These are phyloP conservation scores for Suzukiozyma palmioleophila DNA, from an alignment of 1,139 yeast species.

Conservation along the genomic window DNA sequence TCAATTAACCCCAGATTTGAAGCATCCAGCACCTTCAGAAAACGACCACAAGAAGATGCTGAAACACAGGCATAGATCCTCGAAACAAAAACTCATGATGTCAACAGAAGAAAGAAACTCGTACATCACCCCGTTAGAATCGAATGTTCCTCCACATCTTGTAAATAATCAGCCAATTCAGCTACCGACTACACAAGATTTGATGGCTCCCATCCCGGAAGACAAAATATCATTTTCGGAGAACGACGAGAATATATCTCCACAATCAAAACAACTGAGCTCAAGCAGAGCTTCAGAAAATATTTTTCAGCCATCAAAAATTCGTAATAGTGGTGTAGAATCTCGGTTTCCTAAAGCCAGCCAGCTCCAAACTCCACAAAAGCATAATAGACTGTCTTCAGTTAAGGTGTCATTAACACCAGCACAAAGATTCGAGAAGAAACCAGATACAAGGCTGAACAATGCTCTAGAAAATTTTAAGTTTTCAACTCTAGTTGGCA, in stretches of 20 bases:
- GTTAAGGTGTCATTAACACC: slow-evolving; percentile 50
- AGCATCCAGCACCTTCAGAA: not conserved
- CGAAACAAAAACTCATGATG: too few species aligned
- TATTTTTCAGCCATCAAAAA: slow-evolving; percentile 1
- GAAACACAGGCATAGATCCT: too few species aligned
- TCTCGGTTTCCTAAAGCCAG: slow-evolving; percentile 5
- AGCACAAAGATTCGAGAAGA: slow-evolving; percentile 47
- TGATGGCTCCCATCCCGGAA: slow-evolving; percentile 1
- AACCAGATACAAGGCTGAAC: slow-evolving; percentile 32
- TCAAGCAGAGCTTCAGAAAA: slow-evolving; percentile 4
- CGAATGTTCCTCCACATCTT: not conserved
- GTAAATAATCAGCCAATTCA: not conserved
- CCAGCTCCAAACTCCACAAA: slow-evolving; percentile 14
- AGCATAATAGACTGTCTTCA: slow-evolving; percentile 25
- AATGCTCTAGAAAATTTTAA: slow-evolving; percentile 52
- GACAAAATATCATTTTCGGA: slow-evolving; percentile 5
- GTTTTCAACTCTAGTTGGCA: slow-evolving; percentile 74
- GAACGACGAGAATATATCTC: slow-evolving; percentile 1
- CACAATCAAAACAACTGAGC: slow-evolving; percentile 3
- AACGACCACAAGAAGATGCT: too few species aligned
- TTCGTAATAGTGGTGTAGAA: not conserved
- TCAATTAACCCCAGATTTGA: not conserved
- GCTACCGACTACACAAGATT: not conserved
- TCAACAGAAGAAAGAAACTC: too few species aligned
- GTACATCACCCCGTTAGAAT: too few species aligned